phyloP scores from a whole-genome alignment of 441 rosid genomes.

The Populus hybrid region DNA sequence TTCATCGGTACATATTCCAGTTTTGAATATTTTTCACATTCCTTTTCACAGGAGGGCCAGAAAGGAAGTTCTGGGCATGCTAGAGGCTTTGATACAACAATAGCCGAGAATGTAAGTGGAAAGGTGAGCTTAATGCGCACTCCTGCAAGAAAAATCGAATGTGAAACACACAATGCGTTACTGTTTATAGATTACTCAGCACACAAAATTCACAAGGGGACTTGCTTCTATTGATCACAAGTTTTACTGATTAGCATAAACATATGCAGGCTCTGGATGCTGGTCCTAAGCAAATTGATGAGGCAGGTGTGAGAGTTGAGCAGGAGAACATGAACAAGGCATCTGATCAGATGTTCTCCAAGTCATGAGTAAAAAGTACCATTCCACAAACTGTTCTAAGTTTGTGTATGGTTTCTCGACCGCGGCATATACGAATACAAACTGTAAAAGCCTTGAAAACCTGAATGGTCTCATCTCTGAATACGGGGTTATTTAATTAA shows the following conservation, averaged over 20 bases:
- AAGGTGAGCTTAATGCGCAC: constrained; percentile 36
- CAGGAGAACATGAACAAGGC: constrained; percentile 50
- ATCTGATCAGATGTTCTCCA: constrained; percentile 41
- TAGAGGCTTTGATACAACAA: constrained; percentile 44
- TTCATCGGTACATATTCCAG: neutral
- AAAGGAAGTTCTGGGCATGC: constrained; percentile 49
- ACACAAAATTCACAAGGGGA: neutral
- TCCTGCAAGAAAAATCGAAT: neutral
- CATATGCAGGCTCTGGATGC: constrained; percentile 47
- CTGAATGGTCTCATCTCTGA: too few species aligned
- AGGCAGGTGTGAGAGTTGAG: constrained; percentile 50
- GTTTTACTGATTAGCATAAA: neutral
- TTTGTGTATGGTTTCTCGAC: too few species aligned
- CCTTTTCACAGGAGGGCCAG: constrained; percentile 46
- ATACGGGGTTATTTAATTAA: too few species aligned
- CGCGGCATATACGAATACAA: too few species aligned
- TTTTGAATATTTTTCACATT: neutral
- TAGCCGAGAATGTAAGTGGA: constrained; percentile 48
- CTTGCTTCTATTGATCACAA: neutral
- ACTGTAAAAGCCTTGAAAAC: too few species aligned
- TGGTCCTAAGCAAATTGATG: constrained; percentile 57
- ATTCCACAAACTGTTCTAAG: too few species aligned
- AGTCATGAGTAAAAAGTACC: constrained; percentile 25
- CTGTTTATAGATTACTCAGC: neutral
- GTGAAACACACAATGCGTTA: neutral